Conservation (phyloP, 306 rosid genomes). For the Pyrus pyrifolia region DNA sequence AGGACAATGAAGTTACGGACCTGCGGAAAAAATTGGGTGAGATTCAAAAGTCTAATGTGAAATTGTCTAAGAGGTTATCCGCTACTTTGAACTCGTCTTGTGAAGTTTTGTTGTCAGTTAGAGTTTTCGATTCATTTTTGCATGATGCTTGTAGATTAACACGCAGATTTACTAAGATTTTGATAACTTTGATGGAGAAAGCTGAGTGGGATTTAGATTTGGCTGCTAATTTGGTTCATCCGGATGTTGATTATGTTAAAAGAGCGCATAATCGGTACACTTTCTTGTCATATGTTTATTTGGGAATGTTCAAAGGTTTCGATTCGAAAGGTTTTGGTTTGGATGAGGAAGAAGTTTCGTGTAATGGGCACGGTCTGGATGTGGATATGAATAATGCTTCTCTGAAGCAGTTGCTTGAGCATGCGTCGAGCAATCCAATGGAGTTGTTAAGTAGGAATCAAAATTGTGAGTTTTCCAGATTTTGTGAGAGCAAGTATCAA, state of each 20-base stretch:
- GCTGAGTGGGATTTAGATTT: conserved; percentile 91
- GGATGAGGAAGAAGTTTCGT: conserved; percentile 19
- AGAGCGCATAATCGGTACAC: conserved; percentile 71
- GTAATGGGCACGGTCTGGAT: conserved; percentile 27
- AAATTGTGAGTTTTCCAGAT: conserved; percentile 58
- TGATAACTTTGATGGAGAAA: conserved; percentile 80
- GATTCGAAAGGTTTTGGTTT: conserved; percentile 41
- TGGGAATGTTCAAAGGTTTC: conserved; percentile 80
- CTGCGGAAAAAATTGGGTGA: conserved; percentile 49
- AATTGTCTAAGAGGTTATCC: conserved; percentile 53
- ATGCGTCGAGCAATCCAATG: conserved; percentile 83
- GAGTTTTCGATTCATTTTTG: conserved; percentile 69
- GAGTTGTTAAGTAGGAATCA: conserved; percentile 61
- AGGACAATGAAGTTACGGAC: conserved; percentile 61
- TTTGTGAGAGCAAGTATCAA: conserved; percentile 83
- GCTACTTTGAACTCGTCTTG: conserved; percentile 38
- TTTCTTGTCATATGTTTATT: conserved; percentile 72
- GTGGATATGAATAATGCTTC: conserved; percentile 24
- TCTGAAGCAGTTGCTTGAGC: conserved; percentile 79
- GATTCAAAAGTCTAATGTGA: conserved; percentile 52
- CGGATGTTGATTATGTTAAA: conserved; percentile 55
- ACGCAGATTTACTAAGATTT: conserved; percentile 60
- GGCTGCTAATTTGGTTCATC: conserved; percentile 66
- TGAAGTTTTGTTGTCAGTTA: conserved; percentile 67
- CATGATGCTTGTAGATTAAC: conserved; percentile 74